Evolutionary conservation across 2,329 filamentous ascomycete genomes (phyloP), one percentile per base, ranked within the genome.

Genomic region (Chaetomium olivaceum): DNA sequence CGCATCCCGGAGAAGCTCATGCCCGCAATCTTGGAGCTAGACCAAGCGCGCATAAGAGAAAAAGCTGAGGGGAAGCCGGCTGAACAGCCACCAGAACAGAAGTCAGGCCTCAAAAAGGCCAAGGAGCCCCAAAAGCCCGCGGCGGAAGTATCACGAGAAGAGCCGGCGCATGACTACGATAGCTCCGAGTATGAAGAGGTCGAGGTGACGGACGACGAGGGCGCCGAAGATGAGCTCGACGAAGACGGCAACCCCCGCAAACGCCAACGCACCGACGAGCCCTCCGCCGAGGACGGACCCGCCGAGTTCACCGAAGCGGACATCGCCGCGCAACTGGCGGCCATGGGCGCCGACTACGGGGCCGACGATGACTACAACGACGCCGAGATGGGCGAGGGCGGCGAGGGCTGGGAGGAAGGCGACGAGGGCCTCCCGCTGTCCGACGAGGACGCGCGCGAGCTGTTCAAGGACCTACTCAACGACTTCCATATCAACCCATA

Each of bases 261-360:
- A 68, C 80, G 82, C 51, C 83, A 81, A 67, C 80, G 77, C 66
- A 81, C 78, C 16, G 79, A 80, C 58, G 79, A 82, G 11, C 72
- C 69, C 16, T 65, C 70, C 11, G 78, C 79, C 9, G 72, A 79
- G 14, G 78, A 83, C 1, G 78, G 76, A 0, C 83, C 85, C 0
- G 79, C 95, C 8, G 94, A 97, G 73, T 96, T 97, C 73, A 91
- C 91, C 63, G 95, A 98, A 76, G 94, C 93, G 61, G 95, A 99
- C 74, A 96, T 99, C 72, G 93, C 92, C 43, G 93, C 89, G 74
- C 95, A 99, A 74, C 82, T 99, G 14, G 91, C 91, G 61, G 89
- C 91, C 29, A 96, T 97, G 91, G 92, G 91, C 62, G 85, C 91
- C 70, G 89, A 92, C n/a, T 93, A 93, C 39, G 39, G 39, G 2